Evolutionary conservation across 1,139 yeast species (phyloP).

Genomic region (Yamadazyma diospyri): DNA sequence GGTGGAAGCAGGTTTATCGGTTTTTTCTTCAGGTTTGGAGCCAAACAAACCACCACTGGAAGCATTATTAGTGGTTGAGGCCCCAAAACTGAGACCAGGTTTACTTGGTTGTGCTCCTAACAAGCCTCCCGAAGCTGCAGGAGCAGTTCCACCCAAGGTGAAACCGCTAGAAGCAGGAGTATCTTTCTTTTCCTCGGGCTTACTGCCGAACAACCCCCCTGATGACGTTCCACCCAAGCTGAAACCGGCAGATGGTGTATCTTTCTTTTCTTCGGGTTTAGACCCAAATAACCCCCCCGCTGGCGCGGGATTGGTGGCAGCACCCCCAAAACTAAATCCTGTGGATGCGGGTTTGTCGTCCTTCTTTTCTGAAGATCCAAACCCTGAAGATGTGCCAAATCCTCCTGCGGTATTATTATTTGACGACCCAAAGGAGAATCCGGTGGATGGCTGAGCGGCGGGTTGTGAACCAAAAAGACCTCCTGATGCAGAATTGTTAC

Average conservation of each 20-base stretch:
- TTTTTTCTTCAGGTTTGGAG: slow-evolving; percentile 14
- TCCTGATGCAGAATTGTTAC: slow-evolving; percentile 9
- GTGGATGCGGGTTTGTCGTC: slow-evolving; percentile 16
- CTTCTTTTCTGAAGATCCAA: slow-evolving; percentile 20
- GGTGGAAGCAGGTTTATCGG: slow-evolving; percentile 11
- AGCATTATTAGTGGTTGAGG: not conserved
- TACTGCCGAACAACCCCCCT: slow-evolving; percentile 23
- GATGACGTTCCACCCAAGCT: slow-evolving; percentile 23
- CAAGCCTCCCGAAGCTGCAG: slow-evolving; percentile 17
- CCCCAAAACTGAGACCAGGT: no score
- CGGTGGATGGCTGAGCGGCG: slow-evolving; percentile 8
- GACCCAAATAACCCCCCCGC: slow-evolving; percentile 16
- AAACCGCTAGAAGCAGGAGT: slow-evolving; percentile 15
- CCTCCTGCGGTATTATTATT: slow-evolving; percentile 14
- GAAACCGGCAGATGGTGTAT: slow-evolving; percentile 14
- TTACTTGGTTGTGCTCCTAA: slow-evolving; percentile 11
- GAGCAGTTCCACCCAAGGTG: slow-evolving; percentile 13
- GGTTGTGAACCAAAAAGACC: slow-evolving; percentile 25
- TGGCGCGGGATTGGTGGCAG: slow-evolving; percentile 8
- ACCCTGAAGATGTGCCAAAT: slow-evolving; percentile 4
- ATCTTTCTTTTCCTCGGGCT: slow-evolving; percentile 13
- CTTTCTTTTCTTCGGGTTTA: slow-evolving; percentile 18
- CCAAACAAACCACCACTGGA: slow-evolving; percentile 18
- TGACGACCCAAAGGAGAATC: slow-evolving; percentile 8
- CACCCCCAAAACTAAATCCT: slow-evolving; percentile 15